Percentiles rank a stretch among this genome's conserved stretches.
phyloP scores from a whole-genome alignment of 1,284 basidiomycete species.

The Fistulinella cinereoalba region DNA sequence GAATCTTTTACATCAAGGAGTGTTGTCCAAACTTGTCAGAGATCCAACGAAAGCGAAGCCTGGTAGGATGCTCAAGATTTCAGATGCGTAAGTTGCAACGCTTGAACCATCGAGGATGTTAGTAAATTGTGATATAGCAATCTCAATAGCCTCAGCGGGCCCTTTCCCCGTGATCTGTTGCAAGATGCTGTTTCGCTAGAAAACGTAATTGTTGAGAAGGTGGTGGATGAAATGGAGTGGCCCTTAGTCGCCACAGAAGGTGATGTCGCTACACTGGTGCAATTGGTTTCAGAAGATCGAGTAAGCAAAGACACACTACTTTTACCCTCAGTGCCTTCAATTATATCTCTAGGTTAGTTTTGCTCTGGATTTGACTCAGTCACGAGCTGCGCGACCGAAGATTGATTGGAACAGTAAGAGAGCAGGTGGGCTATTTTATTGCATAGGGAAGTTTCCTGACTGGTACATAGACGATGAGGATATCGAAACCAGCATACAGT shows the following conservation, averaged over 20 bases:
- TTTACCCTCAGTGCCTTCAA: neutral
- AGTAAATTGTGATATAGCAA: constrained; percentile 37
- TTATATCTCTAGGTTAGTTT: constrained; percentile 54
- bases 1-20: constrained; percentile 56
- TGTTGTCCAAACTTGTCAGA: constrained; percentile 62
- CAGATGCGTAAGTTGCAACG: constrained; percentile 50
- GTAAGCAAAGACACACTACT: constrained; percentile 33
- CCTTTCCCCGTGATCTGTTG: constrained; percentile 58
- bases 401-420: constrained; percentile 85
- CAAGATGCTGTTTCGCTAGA: constrained; percentile 67
- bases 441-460: constrained; percentile 1
- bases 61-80: constrained; percentile 71
- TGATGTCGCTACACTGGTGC: constrained; percentile 66
- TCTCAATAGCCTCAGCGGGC: constrained; percentile 65
- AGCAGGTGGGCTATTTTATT: constrained; percentile 51
- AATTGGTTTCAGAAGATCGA: constrained; percentile 68
- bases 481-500: constrained; percentile 61
- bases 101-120: constrained; percentile 2
- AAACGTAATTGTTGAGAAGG: constrained; percentile 47
- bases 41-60: constrained; percentile 61
- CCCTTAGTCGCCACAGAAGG: constrained; percentile 70
- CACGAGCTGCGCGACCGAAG: constrained; percentile 47
- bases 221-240: constrained; percentile 64
- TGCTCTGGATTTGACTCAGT: constrained; percentile 59
- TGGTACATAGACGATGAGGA: constrained; percentile 68